Conservation (phyloP, 345 rosid genomes). For the Physaria fendleri region DNA sequence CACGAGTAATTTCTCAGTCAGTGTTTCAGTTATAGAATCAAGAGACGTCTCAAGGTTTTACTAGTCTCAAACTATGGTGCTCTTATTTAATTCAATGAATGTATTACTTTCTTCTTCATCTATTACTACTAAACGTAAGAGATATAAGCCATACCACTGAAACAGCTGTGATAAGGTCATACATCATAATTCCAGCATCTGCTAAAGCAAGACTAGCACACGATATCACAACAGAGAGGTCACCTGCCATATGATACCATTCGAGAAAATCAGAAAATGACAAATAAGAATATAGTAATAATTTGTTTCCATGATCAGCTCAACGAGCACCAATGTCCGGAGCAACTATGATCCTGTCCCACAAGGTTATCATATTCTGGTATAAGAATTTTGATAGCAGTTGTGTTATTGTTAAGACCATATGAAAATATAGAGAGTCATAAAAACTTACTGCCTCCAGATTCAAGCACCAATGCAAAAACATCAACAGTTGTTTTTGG, state of each 20-base stretch:
- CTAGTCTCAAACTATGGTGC: background rate
- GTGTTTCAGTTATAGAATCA: background rate
- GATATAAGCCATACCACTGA: slow-evolving; percentile 60
- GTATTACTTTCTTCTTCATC: background rate
- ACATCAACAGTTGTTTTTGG: slow-evolving; percentile 97
- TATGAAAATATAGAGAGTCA: background rate
- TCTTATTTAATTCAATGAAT: background rate
- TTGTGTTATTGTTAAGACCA: background rate
- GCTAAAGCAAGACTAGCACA: slow-evolving; percentile 99
- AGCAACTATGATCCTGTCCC: background rate
- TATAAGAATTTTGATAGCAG: background rate
- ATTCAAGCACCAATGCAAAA: slow-evolving; percentile 88
- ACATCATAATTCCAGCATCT: slow-evolving; percentile 95
- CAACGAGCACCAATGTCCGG: background rate
- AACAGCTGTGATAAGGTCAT: slow-evolving; percentile 87
- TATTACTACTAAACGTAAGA: background rate
- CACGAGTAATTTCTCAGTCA: slow-evolving; percentile 14
- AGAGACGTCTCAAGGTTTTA: background rate
- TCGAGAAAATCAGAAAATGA: background rate
- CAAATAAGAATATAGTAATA: background rate
- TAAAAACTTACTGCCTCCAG: slow-evolving; percentile 85
- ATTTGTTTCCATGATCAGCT: background rate
- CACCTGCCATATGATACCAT: slow-evolving; percentile 69
- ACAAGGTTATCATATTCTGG: background rate
- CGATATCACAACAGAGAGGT: slow-evolving; percentile 79